A percentile compares a stretch with the other conserved stretches of the same genome.
phyloP scores from a whole-genome alignment of 2,329 filamentous ascomycete genomes.

The Cryphonectria nitschkei region DNA sequence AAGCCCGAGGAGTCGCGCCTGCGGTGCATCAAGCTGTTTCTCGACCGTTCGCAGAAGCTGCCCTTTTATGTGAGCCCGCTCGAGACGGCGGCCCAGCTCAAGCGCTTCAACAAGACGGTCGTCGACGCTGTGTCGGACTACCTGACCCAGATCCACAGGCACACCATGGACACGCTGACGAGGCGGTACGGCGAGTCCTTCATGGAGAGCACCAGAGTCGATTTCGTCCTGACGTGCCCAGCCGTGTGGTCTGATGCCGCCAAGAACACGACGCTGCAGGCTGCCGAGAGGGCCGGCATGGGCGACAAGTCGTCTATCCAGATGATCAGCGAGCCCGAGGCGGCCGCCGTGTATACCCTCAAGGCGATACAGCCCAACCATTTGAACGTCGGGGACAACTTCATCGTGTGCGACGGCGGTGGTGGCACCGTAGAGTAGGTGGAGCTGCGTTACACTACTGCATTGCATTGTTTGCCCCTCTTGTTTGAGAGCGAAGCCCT shows the following conservation, averaged over 20 bases:
- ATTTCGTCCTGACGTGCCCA: slow-evolving; percentile 81
- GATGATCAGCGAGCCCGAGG: slow-evolving; percentile 81
- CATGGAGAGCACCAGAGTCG: slow-evolving; percentile 74
- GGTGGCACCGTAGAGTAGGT: slow-evolving; percentile 70
- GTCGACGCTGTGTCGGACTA: slow-evolving; percentile 81
- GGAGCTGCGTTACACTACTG: neutral
- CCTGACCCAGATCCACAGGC: slow-evolving; percentile 73
- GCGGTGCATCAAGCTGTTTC: slow-evolving; percentile 82
- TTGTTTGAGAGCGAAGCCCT: neutral
- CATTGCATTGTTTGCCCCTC: neutral
- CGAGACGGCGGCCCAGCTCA: slow-evolving; percentile 77
- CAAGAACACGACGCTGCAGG: slow-evolving; percentile 81
- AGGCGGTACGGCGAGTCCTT: slow-evolving; percentile 77
- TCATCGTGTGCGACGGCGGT: slow-evolving; percentile 65
- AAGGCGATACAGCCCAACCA: slow-evolving; percentile 80
- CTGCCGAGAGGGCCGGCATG: slow-evolving; percentile 79
- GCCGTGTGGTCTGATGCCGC: slow-evolving; percentile 85
- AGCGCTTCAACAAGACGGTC: slow-evolving; percentile 74
- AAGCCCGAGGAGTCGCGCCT: slow-evolving; percentile 75
- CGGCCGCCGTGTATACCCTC: slow-evolving; percentile 77
- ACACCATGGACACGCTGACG: slow-evolving; percentile 78
- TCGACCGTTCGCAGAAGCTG: slow-evolving; percentile 78
- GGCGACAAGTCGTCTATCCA: slow-evolving; percentile 70
- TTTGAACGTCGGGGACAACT: slow-evolving; percentile 68
- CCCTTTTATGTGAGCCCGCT: slow-evolving; percentile 79